Evolutionary conservation across 108 stramenopile genomes (phyloP).

Genomic region (Fistulifera solaris): DNA sequence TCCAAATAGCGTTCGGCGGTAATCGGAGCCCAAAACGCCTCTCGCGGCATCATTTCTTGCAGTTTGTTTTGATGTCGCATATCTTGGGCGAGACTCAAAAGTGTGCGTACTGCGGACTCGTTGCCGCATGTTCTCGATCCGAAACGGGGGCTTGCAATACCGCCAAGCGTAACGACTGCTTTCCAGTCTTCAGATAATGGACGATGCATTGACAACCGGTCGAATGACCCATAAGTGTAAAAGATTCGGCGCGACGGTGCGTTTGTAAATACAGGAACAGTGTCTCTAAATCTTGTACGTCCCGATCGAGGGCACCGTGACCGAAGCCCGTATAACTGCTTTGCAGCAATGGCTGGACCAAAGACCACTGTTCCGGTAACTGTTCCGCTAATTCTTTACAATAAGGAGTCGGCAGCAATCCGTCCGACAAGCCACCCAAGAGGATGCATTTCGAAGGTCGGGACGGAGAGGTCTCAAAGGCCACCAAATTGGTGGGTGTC

Average conservation of each 20-base stretch:
- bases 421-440: conserved; percentile 70
- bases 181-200: conserved; percentile 64
- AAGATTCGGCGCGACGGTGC: conserved; percentile 40
- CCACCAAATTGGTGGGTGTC: conserved; percentile 31
- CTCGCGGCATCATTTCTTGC: conserved; percentile 88
- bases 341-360: conserved; percentile 74
- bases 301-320: conserved; percentile 57
- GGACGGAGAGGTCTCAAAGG: conserved; percentile 61
- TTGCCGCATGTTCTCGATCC: conserved; percentile 73
- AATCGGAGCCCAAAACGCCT: conserved; percentile 86
- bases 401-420: conserved; percentile 72
- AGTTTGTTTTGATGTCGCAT: conserved; percentile 29
- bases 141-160: conserved; percentile 91
- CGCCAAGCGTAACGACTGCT: conserved; percentile 29
- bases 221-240: conserved; percentile 86
- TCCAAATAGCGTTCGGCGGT: conserved; percentile 81
- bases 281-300: conserved; percentile 27
- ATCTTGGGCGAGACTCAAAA: conserved; percentile 40
- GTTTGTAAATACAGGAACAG: conserved; percentile 45
- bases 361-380: conserved; percentile 39
- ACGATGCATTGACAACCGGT: conserved; percentile 91
- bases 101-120: conserved; percentile 5
- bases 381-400: conserved; percentile 36
- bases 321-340: conserved; percentile 73
- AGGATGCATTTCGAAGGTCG: conserved; percentile 56